These are phyloP conservation scores for Aspergillus fischeri DNA, from an alignment of 2,329 filamentous ascomycete species.

Conservation along the genomic window DNA sequence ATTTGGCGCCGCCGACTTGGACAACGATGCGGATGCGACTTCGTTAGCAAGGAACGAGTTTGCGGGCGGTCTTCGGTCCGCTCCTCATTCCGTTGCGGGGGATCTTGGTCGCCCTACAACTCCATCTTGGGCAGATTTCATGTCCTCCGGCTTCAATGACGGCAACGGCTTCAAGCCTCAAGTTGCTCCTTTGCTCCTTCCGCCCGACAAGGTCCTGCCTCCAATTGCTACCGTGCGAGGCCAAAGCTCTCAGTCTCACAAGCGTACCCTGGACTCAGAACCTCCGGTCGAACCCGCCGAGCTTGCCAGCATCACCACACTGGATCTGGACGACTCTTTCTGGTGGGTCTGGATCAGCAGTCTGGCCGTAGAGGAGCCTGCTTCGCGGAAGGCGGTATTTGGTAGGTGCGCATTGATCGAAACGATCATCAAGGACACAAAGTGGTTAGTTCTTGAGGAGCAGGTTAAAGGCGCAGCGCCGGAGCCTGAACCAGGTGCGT, in stretches of 20 bases:
- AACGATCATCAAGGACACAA: constrained; percentile 72
- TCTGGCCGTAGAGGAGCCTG: constrained; percentile 82
- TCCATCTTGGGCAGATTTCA: constrained; percentile 96
- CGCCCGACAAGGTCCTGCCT: constrained; percentile 85
- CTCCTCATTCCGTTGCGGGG: constrained; percentile 62
- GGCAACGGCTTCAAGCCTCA: constrained; percentile 61
- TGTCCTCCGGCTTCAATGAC: constrained; percentile 88
- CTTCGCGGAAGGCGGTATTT: constrained; percentile 83
- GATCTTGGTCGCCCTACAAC: constrained; percentile 80
- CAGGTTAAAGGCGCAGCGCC: constrained; percentile 89
- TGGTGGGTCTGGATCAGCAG: constrained; percentile 99
- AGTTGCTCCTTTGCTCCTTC: constrained; percentile 66
- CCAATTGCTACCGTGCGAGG: constrained; percentile 70
- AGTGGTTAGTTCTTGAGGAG: constrained; percentile 94
- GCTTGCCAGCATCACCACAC: constrained; percentile 80
- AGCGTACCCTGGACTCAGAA: constrained; percentile 65
- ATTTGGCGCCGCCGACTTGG: constrained; percentile 71
- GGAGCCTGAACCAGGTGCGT: constrained; percentile 77
- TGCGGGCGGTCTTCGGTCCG: constrained; percentile 55
- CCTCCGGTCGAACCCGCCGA: constrained; percentile 79
- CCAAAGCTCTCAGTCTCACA: constrained; percentile 82
- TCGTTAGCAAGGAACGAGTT: constrained; percentile 33
- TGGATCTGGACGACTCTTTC: constrained; percentile 91
- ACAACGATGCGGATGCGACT: constrained; percentile 49
- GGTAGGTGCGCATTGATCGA: constrained; percentile 90